Base-by-base conservation (phyloP, 225 moss, liverwort and hornwort species). In the Pseudoscleropodium purum region DNA sequence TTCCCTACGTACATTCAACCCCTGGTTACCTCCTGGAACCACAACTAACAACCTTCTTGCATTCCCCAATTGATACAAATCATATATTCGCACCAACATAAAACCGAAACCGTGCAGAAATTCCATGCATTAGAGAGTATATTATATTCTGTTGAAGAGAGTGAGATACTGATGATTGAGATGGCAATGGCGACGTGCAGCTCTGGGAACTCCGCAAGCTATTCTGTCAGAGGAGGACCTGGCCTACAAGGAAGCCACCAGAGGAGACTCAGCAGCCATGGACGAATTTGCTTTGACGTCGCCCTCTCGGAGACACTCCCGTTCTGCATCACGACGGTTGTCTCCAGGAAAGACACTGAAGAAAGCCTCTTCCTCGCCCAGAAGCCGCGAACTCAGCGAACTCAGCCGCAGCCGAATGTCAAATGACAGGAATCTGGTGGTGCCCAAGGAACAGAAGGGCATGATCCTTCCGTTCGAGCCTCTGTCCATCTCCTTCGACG, bases 401-500 rank as follows among this genome's bases (percentile, higher is more conserved):
- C 34, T 89, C 54, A 90, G 88, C 88, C 69, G 86, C 82, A 91
- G 90, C 87, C 43, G 88, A 72, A 47, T 87, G 54, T 26, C 94
- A 5, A 49, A 25, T 49, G 86, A 90, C 41, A 83, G 87, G n/a
- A 59, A 84, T 11, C 15, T 87, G 81, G 92, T 91, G 85, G 94
- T 93, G 69, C 94, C 93, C 16, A 89, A 30, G 75, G 83, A 81
- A 60, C 63, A n/a, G 66, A 92, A 67, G 78, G 95, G 95, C 86
- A 92, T 95, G 95, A 54, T 95, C 19, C 91, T 95, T 23, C 95
- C 95, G 25, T 95, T 95, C 26, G 86, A 95, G 82, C 92, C 95
- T 33, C 62, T 95, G 65, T 91, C 95, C 54, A 94, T 95, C 81
- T 93, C 95, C 51, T 95, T 94, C 61, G 92, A 95, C n/a, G 88